Percentiles rank a stretch among this genome's conserved stretches.
Evolutionary conservation across 352 stramenopile species (phyloP).

Genomic region (Phytophthora hybrid): DNA sequence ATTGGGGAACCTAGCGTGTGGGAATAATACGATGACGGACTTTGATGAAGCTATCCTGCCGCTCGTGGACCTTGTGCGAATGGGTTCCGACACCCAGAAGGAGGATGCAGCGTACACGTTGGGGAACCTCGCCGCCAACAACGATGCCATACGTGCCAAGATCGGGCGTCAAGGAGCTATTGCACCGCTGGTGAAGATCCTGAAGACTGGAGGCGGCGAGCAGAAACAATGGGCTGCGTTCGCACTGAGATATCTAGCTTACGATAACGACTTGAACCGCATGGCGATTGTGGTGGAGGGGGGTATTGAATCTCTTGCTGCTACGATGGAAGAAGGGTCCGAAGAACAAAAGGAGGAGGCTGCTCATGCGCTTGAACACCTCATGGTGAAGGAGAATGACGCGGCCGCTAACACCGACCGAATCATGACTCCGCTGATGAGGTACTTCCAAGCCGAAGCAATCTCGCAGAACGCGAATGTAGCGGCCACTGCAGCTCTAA

Average conservation of each 20-base stretch:
- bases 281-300: slow-evolving; percentile 11
- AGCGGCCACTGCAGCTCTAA: slow-evolving; percentile 1
- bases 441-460: slow-evolving; percentile 1
- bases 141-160: background rate
- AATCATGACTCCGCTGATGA: slow-evolving; percentile 1
- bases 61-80: slow-evolving; percentile 13
- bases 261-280: slow-evolving; percentile 8
- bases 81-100: slow-evolving; percentile 4
- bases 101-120: slow-evolving; percentile 2
- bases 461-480: slow-evolving; percentile 11
- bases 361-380: slow-evolving; percentile 2
- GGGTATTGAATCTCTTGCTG: background rate
- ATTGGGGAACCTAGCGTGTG: slow-evolving; percentile 10
- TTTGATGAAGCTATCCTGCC: background rate
- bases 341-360: slow-evolving; percentile 14
- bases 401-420: background rate
- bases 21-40: background rate
- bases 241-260: slow-evolving; percentile 10
- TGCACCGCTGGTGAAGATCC: background rate
- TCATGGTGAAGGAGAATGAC: background rate
- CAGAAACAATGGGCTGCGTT: slow-evolving; percentile 2
- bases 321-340: background rate
- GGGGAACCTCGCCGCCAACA: background rate
- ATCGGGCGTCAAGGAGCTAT: background rate
- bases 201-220: background rate